Evolutionary conservation across 345 rosid species (phyloP).

Genomic region (Jatropha curcas): DNA sequence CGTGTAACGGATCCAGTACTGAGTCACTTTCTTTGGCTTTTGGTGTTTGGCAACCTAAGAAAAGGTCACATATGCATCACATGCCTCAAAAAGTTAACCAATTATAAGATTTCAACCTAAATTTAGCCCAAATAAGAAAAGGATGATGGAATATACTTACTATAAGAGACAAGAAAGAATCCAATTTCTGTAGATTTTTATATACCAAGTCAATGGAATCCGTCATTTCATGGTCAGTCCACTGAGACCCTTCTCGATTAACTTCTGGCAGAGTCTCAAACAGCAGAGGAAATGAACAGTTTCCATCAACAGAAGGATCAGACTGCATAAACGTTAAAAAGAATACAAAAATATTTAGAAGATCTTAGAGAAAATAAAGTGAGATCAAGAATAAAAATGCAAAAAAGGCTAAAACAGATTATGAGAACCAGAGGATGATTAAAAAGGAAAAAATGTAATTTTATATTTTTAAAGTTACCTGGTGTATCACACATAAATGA

Average conservation of each 20-base stretch:
- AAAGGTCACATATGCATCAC: conserved; percentile 8
- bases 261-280: conserved; percentile 67
- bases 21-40: conserved; percentile 69
- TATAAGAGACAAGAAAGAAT: conserved; percentile 56
- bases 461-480: conserved; percentile 41
- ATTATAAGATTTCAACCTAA: background rate
- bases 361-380: background rate
- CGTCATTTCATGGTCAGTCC: conserved; percentile 70
- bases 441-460: background rate
- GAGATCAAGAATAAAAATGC: background rate
- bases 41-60: conserved; percentile 70
- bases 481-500: conserved; percentile 56
- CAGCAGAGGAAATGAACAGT: conserved; percentile 54
- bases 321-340: conserved; percentile 44
- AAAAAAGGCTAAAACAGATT: conserved; percentile 1
- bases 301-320: conserved; percentile 63
- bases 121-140: background rate
- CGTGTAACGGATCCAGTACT: conserved; percentile 73
- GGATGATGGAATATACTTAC: conserved; percentile 39
- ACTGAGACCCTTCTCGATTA: conserved; percentile 63
- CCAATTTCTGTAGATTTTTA: conserved; percentile 66
- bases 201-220: conserved; percentile 65
- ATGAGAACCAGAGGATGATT: background rate
- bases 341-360: background rate
- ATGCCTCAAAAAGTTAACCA: conserved; percentile 6